phyloP scores from a whole-genome alignment of 1,139 yeast genomes.

The Blastobotrys arbuscula region DNA sequence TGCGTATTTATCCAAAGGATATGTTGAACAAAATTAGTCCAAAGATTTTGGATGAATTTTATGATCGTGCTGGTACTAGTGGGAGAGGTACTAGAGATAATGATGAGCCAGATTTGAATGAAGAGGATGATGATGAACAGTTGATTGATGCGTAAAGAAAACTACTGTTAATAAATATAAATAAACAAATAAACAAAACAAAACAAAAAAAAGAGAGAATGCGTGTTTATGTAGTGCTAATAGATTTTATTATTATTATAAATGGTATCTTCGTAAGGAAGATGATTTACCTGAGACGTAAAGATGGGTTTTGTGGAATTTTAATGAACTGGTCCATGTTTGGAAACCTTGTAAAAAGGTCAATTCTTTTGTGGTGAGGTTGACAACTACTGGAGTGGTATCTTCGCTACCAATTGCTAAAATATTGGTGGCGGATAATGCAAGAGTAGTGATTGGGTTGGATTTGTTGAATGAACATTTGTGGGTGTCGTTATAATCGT shows the following conservation, averaged over 20 bases:
- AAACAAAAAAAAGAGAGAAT: not conserved
- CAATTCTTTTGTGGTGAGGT: not conserved
- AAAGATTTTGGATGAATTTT: constrained; percentile 89
- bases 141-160: constrained; percentile 48
- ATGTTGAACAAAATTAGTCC: constrained; percentile 97
- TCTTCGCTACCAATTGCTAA: constrained; percentile 9
- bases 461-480: not conserved
- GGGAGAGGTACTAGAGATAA: constrained; percentile 35
- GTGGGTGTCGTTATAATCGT: not conserved
- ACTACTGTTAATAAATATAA: not conserved
- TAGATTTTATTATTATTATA: not conserved
- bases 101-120: constrained; percentile 37
- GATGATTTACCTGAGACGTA: constrained; percentile 16
- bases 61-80: constrained; percentile 60
- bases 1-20: constrained; percentile 98
- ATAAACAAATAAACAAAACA: not conserved
- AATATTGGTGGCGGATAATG: not conserved
- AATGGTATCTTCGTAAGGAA: constrained; percentile 3
- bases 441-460: not conserved
- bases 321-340: not conserved
- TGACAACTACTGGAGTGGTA: constrained; percentile 8
- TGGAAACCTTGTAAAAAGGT: constrained; percentile 4
- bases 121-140: constrained; percentile 31
- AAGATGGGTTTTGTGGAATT: constrained; percentile 2
- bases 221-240: not conserved